Evolutionary conservation across 495 filamentous ascomycete species (phyloP), one percentile per base, ranked within the genome.

Genomic region (Aspergillus biplanus): DNA sequence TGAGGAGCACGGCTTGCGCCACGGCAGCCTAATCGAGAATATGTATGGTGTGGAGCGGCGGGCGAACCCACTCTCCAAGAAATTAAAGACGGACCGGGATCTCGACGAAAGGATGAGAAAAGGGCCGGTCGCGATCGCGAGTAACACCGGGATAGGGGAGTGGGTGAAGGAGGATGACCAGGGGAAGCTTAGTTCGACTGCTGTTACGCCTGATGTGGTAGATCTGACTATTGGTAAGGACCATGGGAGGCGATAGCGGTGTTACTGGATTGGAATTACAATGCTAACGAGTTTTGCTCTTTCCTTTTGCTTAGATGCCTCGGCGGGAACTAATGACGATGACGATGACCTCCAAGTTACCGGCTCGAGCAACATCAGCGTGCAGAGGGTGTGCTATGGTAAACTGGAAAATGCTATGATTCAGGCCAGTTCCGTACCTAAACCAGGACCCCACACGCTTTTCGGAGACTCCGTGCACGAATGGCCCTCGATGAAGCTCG

Each of bases 371-470:
- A 72, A 82, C 58, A 69, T 82, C 60, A 78, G 77, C 58, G 58
- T 62, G 18, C 83, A 89, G 67, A 87, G 92, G 67, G 90, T 97
- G 32, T 97, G 95, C 75, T 93, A 91, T 70, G 95, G 95, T 7
- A 89, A 87, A 71, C 69, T 97, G 18, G 86, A 92, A 42, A 80
- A 82, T 18, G 87, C 88, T 5, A 87, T 76, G 55, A 78, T 96
- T 60, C 88, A 89, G 44, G 88, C 90, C 18, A 80, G 87, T 63
- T 69, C 76, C 13, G 84, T 96, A 2, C 93, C 90, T 0, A 88
- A 85, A 63, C 87, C 87, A 3, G 78, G 80, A 15, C 75, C 80
- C n/a, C 80, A 85, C 53, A 73, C 80, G 13, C 80, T 86, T 8
- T 75, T 76, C 53, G 70, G 66, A 12, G 72, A 70, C 46, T 69